These are phyloP conservation scores for Coccomyxa sp. DNA, from an alignment of 139 green algal genomes.

Conservation along the genomic window DNA sequence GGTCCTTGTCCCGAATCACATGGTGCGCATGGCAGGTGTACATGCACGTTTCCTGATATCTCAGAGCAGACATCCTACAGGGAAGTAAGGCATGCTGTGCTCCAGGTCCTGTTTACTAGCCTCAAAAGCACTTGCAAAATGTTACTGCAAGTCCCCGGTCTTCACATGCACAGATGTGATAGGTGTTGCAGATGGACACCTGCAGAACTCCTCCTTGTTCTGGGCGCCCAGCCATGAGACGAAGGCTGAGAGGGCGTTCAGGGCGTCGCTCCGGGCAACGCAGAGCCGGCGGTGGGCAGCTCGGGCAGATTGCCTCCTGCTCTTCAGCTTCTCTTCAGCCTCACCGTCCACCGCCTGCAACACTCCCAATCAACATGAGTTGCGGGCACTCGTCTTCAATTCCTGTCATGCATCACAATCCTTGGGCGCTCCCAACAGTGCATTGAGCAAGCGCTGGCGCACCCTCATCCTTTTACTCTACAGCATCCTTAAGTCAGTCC, in stretches of 20 bases:
- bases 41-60: neutral
- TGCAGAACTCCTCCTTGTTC: slow-evolving; percentile 45
- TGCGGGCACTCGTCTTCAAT: neutral
- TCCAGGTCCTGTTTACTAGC: neutral
- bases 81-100: neutral
- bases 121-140: too few species aligned
- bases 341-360: slow-evolving; percentile 15
- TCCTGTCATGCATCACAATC: neutral
- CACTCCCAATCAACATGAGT: neutral
- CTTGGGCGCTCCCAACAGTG: neutral
- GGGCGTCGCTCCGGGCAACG: slow-evolving; percentile 63
- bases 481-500: neutral
- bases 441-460: neutral
- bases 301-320: slow-evolving; percentile 19
- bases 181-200: neutral
- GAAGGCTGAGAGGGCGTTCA: slow-evolving; percentile 73
- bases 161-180: neutral
- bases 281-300: slow-evolving; percentile 62
- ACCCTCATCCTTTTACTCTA: neutral
- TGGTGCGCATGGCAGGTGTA: neutral
- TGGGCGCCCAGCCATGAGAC: slow-evolving; percentile 62
- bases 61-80: neutral
- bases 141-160: too few species aligned
- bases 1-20: neutral
- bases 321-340: slow-evolving; percentile 13